Base-by-base conservation (phyloP, 805 yeast species). In the Zygotorulaspora florentina region DNA sequence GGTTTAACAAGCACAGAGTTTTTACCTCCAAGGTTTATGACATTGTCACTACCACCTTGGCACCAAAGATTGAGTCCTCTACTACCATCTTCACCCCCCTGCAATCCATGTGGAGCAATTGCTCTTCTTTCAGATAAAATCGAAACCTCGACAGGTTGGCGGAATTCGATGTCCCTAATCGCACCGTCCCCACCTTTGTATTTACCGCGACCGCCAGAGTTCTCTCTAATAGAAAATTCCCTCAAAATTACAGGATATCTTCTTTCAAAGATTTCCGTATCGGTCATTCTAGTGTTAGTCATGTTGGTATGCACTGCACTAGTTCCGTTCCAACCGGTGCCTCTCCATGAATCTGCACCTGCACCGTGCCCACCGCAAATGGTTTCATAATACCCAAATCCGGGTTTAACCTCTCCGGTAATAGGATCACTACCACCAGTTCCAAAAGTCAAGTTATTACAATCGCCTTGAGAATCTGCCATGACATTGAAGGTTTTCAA, bases 321-420 rank as follows among this genome's bases (percentile, higher is more conserved):
- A 42, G 83, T 84, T 37, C 96, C 96, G 55, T 84, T 68, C 90
- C 95, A 88, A 2, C 81, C 80, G 1, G 84, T 77, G 1, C 91
- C 89, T 57, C 68, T 55, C 74, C 76, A 57, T 50, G 66, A 52
- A 53, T 61, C 64, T 8, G 59, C 58, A 7, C 79, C 77, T 2
- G 97, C 97, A 40, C 97, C 97, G 36, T 89, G 85, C 0, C 97
- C 97, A 48, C 97, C 97, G 47, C 96, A 93, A 49, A 90, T 88
- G 0, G 97, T 90, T 62, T 89, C 96, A 63, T 89, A 89, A 64
- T 89, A 89, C 0, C 96, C 96, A 64, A 87, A 88, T 0, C 90
- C 88, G 8, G 73, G 66, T 65, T 74, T 70, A 8, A 42, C 41
- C 7, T 50, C 54, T 50, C 79, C 58, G 60, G 81, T 70, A 66